These are phyloP conservation scores for Candida berthetii DNA, from an alignment of 805 yeast genomes.

Conservation along the genomic window DNA sequence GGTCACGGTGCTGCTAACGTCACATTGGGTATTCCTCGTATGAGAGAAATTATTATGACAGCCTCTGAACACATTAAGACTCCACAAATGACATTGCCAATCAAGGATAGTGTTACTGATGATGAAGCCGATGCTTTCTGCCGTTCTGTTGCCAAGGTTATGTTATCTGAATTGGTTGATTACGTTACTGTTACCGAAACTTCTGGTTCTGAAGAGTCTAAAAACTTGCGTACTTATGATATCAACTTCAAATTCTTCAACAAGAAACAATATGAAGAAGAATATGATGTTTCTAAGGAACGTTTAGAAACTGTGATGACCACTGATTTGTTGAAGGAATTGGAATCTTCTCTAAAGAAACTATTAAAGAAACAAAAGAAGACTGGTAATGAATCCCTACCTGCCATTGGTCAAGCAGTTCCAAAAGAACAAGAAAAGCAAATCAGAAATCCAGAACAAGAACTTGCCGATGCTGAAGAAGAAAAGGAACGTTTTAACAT, in stretches of 20 bases:
- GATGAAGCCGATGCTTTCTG: slow-evolving; percentile 90
- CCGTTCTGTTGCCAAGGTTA: slow-evolving; percentile 79
- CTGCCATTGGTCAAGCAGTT: slow-evolving; percentile 67
- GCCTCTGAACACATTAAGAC: slow-evolving; percentile 94
- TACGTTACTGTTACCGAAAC: slow-evolving; percentile 83
- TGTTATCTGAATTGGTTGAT: slow-evolving; percentile 84
- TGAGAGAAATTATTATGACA: slow-evolving; percentile 99
- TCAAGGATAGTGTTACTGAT: slow-evolving; percentile 73
- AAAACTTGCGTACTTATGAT: slow-evolving; percentile 60
- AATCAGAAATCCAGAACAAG: not conserved
- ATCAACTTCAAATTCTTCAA: slow-evolving; percentile 74
- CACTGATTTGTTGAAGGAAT: slow-evolving; percentile 54
- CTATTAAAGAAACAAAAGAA: slow-evolving; percentile 80
- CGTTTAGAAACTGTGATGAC: slow-evolving; percentile 69
- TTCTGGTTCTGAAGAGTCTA: slow-evolving; percentile 51
- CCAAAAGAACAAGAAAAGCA: slow-evolving; percentile 42
- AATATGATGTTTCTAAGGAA: slow-evolving; percentile 81
- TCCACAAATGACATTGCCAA: slow-evolving; percentile 97
- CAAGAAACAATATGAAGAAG: slow-evolving; percentile 69
- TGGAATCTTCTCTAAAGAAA: slow-evolving; percentile 70
- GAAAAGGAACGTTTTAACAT: slow-evolving; percentile 54
- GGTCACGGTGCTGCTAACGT: slow-evolving; percentile 99
- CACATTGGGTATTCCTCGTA: slow-evolving; percentile 98
- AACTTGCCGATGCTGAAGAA: slow-evolving; percentile 37
- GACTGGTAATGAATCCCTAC: slow-evolving; percentile 39